Percentiles rank a stretch among this genome's conserved stretches.
These are phyloP conservation scores for Phoma sp. DNA, from an alignment of 2,329 filamentous ascomycete species.

Conservation along the genomic window DNA sequence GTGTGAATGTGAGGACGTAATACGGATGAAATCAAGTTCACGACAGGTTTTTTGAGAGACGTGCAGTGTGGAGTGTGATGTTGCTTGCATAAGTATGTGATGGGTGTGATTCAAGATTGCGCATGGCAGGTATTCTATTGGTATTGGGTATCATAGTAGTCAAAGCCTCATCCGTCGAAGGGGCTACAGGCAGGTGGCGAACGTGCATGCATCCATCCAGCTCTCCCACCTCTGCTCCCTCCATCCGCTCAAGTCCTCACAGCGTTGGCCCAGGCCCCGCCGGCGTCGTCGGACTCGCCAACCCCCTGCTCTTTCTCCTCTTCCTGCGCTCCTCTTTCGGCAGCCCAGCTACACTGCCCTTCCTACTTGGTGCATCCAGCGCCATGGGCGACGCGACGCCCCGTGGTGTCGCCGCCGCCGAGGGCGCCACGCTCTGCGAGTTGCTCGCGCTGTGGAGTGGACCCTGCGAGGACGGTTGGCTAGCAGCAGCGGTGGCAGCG, in stretches of 20 bases:
- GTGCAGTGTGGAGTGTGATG: neutral
- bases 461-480: slow-evolving; percentile 12
- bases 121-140: too few relatives aligned
- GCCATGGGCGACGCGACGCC: slow-evolving; percentile 25
- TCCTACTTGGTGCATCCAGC: slow-evolving; percentile 27
- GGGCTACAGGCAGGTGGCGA: too few relatives aligned
- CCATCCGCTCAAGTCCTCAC: neutral
- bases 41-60: too few relatives aligned
- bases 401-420: slow-evolving; percentile 35
- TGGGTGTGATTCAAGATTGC: too few relatives aligned
- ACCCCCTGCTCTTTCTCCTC: slow-evolving; percentile 48
- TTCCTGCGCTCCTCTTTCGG: slow-evolving; percentile 40
- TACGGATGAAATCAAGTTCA: too few relatives aligned
- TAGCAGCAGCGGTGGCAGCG: neutral
- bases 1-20: too few relatives aligned
- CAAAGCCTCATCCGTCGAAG: too few relatives aligned
- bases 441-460: too few relatives aligned
- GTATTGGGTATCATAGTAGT: neutral
- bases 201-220: too few relatives aligned
- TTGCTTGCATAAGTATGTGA: too few relatives aligned
- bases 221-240: too few relatives aligned
- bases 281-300: slow-evolving; percentile 43
- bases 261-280: slow-evolving; percentile 7
- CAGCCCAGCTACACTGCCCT: slow-evolving; percentile 34
- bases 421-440: slow-evolving; percentile 31